A percentile compares a stretch with the other conserved stretches of the same genome.
Evolutionary conservation across 148 eudicot species (phyloP).

Genomic region (Salicornia ramosissima): DNA sequence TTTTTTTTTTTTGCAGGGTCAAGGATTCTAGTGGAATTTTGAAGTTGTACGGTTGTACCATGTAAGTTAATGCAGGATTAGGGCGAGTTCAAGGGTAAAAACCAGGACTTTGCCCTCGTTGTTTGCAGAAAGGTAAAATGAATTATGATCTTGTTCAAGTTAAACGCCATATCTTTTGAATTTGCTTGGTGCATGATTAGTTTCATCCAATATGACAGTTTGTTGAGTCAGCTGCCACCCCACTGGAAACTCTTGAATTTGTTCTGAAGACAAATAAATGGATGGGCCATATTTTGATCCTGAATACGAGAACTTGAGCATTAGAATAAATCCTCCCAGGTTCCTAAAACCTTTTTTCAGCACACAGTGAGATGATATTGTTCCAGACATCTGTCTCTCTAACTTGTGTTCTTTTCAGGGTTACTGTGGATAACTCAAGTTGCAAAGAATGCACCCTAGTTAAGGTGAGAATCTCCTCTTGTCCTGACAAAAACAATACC

Average conservation of each 20-base stretch:
- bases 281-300: conserved; percentile 83
- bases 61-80: conserved; percentile 20
- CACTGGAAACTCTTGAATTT: conserved; percentile 3
- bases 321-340: conserved; percentile 89
- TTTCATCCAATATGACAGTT: background rate
- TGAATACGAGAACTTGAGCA: conserved; percentile 74
- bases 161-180: background rate
- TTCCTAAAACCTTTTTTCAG: conserved; percentile 21
- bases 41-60: conserved; percentile 12
- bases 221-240: conserved; percentile 12
- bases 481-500: background rate
- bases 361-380: background rate
- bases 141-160: background rate
- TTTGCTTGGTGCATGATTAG: background rate
- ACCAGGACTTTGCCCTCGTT: conserved; percentile 29
- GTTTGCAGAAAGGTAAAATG: conserved; percentile 14
- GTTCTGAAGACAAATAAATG: conserved; percentile 22
- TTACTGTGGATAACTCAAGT: conserved; percentile 56
- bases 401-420: conserved; percentile 40
- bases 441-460: conserved; percentile 64
- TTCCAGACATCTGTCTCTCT: conserved; percentile 11
- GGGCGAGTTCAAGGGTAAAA: conserved; percentile 35
- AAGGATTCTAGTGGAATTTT: conserved; percentile 1
- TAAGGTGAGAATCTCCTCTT: conserved; percentile 40
- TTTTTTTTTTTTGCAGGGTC: conserved; percentile 9